These are phyloP conservation scores for Dryadomyces quercivorus DNA, from an alignment of 2,329 filamentous ascomycete genomes.

Conservation along the genomic window DNA sequence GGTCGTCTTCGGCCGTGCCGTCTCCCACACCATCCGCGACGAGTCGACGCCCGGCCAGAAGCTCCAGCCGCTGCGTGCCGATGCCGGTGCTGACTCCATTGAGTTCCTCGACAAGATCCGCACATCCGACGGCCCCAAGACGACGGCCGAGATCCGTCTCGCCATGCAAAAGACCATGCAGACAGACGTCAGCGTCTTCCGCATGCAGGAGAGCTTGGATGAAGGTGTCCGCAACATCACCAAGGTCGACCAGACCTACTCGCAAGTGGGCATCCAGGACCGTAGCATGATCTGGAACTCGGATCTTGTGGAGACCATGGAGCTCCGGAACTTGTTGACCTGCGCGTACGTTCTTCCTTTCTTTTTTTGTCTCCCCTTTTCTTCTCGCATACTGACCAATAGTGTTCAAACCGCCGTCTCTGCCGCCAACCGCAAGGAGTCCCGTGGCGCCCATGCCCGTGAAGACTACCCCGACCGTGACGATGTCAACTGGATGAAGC, in stretches of 20 bases:
- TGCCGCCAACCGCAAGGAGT: slow-evolving; percentile 92
- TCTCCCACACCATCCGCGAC: slow-evolving; percentile 93
- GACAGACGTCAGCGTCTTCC: slow-evolving; percentile 91
- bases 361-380: not conserved
- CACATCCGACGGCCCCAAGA: slow-evolving; percentile 72
- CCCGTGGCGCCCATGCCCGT: slow-evolving; percentile 88
- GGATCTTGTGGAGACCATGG: slow-evolving; percentile 89
- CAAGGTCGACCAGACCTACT: slow-evolving; percentile 69
- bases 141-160: slow-evolving; percentile 75
- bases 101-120: slow-evolving; percentile 75
- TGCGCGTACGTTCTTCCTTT: slow-evolving; percentile 61
- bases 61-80: slow-evolving; percentile 67
- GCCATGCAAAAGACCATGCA: slow-evolving; percentile 99
- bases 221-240: slow-evolving; percentile 84
- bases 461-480: slow-evolving; percentile 95
- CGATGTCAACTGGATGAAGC: slow-evolving; percentile 98
- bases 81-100: slow-evolving; percentile 82
- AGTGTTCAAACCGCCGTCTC: slow-evolving; percentile 83
- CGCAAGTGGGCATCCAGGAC: slow-evolving; percentile 87
- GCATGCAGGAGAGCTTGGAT: slow-evolving; percentile 84
- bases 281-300: slow-evolving; percentile 99
- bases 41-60: slow-evolving; percentile 76
- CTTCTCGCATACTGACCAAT: slow-evolving; percentile 10
- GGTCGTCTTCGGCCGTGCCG: slow-evolving; percentile 94
- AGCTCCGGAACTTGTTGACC: slow-evolving; percentile 88